phyloP scores from a whole-genome alignment of 768 basidiomycete genomes.

The Tulasnella sp. region DNA sequence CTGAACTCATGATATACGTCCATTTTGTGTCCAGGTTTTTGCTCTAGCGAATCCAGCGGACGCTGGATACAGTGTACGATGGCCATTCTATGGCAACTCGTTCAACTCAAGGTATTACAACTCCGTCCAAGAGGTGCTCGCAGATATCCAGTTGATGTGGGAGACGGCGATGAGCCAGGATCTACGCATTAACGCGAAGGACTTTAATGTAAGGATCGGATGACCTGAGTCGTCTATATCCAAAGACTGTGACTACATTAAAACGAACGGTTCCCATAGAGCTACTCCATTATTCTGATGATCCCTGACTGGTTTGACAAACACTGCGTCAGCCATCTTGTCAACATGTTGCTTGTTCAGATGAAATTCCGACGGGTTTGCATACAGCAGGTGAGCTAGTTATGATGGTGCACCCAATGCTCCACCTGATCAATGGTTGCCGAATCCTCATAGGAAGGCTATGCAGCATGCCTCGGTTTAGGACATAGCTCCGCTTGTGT shows the following conservation, averaged over 20 bases:
- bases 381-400: constrained; percentile 73
- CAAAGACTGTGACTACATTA: neutral
- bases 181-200: constrained; percentile 39
- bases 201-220: constrained; percentile 44
- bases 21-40: constrained; percentile 49
- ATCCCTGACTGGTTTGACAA: constrained; percentile 89
- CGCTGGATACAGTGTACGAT: constrained; percentile 61
- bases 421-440: neutral
- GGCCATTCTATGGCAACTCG: constrained; percentile 69
- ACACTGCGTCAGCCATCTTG: constrained; percentile 66
- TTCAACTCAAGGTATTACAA: constrained; percentile 74
- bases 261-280: constrained; percentile 33
- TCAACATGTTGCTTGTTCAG: constrained; percentile 54
- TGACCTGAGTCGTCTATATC: neutral
- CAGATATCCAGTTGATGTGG: constrained; percentile 68
- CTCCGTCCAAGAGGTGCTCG: constrained; percentile 48
- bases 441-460: constrained; percentile 4
- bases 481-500: constrained; percentile 93
- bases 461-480: constrained; percentile 75
- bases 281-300: constrained; percentile 75
- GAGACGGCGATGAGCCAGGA: constrained; percentile 47
- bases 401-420: neutral
- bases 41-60: constrained; percentile 54
- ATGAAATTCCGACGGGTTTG: constrained; percentile 93
- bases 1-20: too few species aligned